Evolutionary conservation across 441 rosid species (phyloP).

Genomic region (Syzygium malaccense): DNA sequence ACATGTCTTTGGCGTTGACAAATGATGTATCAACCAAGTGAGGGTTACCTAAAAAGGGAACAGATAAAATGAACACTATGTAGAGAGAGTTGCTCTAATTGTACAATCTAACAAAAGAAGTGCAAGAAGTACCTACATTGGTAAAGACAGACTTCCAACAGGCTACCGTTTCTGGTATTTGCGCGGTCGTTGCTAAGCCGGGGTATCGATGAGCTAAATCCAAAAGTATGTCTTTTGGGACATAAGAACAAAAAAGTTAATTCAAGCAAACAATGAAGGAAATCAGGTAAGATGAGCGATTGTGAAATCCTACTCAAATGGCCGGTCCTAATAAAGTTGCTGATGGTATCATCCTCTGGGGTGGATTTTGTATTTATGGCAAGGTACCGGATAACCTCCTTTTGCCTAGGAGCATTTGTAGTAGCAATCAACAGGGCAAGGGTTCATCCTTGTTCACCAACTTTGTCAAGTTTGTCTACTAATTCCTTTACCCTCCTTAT

Average conservation of each 20-base stretch:
- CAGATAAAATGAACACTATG: neutral
- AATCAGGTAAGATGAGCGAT: neutral
- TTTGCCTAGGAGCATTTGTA: rapidly evolving
- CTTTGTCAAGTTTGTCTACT: neutral
- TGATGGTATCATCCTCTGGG: neutral
- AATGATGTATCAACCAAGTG: neutral
- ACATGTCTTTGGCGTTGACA: neutral
- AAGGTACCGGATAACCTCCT: neutral
- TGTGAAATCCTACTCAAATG: neutral
- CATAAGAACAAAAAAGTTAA: neutral
- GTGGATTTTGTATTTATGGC: rapidly evolving
- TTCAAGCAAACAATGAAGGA: neutral
- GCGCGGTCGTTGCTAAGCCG: rapidly evolving
- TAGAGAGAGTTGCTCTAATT: neutral
- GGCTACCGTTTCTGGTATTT: rapidly evolving
- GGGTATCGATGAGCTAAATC: rapidly evolving
- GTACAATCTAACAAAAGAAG: neutral
- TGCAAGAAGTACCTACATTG: neutral
- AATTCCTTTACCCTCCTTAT: neutral
- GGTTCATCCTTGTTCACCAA: no score
- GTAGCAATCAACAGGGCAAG: neutral
- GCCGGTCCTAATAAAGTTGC: neutral
- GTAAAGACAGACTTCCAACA: neutral
- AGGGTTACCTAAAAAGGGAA: neutral
- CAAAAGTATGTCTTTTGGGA: neutral